Evolutionary conservation across 352 stramenopile species (phyloP), one percentile per base, ranked within the genome.

Genomic region (Globisporangium radiosum): DNA sequence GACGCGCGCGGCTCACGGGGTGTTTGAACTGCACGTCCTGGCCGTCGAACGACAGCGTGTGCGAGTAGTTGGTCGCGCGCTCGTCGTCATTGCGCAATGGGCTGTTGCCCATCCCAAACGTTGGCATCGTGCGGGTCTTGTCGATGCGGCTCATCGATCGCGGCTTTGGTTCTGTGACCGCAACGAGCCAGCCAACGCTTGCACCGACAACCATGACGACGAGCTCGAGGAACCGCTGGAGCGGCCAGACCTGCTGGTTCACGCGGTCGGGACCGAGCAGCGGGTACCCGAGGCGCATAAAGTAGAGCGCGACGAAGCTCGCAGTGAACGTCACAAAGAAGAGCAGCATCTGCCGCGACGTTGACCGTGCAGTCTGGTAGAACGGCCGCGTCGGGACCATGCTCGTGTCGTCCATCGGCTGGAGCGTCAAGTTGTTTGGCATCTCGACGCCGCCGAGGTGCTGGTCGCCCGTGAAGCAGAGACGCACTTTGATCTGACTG

Each of bases 381-480:
- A 90, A 92, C 48, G 83, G 83, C 13, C 83, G 83, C 33, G 77
- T 90, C 3, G 83, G 77, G 51, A 92, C 69, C 70, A 81, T 85
- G 66, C 81, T 90, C 38, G 75, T 88, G 66, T 92, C 83, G 54
- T 92, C 80, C 73, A 92, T 87, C 4, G 83, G 80, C 64, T 92
- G 89, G 13, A 90, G 71, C 33, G 69, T 80, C 45, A 92, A 87
- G 5, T 78, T 78, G 48, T 87, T 87, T 5, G 83, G 83, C 37
- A 92, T 78, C 36, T 89, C 72, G 3, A 90, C 78, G 25, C 75
- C 75, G 44, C 78, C 83, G 33, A 90, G 57, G 56, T 92, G 80
- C 69, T 92, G 80, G 59, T 92, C 83, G 64, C 83, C 83, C 0
- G 81, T 91, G 57, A 89, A 93, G 62, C 79, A 89, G 15, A 94